Base-by-base conservation (phyloP, 1,284 basidiomycete genomes). In the Athelia psychrophila region DNA sequence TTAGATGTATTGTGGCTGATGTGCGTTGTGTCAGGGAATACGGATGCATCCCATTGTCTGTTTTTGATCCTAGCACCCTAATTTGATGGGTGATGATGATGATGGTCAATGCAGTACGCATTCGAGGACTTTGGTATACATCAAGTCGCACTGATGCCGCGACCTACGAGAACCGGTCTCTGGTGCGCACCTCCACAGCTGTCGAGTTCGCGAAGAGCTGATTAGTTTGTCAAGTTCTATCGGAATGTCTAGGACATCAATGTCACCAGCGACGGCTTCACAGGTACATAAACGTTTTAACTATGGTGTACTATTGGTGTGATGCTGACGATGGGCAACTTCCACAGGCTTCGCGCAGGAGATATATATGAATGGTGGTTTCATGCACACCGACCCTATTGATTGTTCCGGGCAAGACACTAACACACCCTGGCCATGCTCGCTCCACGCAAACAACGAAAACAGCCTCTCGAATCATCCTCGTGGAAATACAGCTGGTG, bases 401-500 rank as follows among this genome's bases (percentile, higher is more conserved):
- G 64, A 74, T 54, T 83, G 80, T 58, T 82, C 79, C 12, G 77
- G 78, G 0, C 74, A 78, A 24, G 83, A 86, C 58, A 73, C 67
- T 6, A 66, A 76, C 56, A 56, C 59, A 2, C 71, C 67, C 25
- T 66, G 79, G 16, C 62, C 75, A 25, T 87, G 84, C 60, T 85
- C 83, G 0, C 64, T 87, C 19, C 79, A 84, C 57, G 65, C 65
- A 2, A 72, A 75, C 58, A 86, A 86, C 57, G 58, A 66, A 2
- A 77, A 76, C 56, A 84, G 84, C 4, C 86, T 87, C 65, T 86
- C 57, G 84, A 87, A 59, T 82, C 82, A 1, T 83, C 81, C 2
- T 81, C 81, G 25, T 85, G 84, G 83, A 83, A 86, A 62, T 86
- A 86, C 60, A 83, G 80, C 58, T 85, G 77, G 80, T 78, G 48